Evolutionary conservation across 2,329 filamentous ascomycete species (phyloP), one percentile per base, ranked within the genome.

Genomic region (Endothia cerciana): DNA sequence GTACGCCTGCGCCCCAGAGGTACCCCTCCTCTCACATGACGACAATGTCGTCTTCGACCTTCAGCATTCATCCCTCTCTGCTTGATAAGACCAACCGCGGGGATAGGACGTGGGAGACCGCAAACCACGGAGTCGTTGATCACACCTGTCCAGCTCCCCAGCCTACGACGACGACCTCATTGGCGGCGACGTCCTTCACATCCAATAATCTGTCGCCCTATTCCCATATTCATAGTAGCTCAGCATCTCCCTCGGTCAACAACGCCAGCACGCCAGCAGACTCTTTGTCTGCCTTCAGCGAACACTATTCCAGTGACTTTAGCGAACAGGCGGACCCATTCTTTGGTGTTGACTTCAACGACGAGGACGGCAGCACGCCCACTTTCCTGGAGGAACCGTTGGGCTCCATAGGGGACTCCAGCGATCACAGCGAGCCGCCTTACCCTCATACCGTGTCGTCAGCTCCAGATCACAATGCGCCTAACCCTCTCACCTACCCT

Each of bases 301-400:
- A 77, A 60, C 76, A 82, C 69, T 85, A 83, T 69, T 73, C 81
- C 3, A 85, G 83, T 74, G 82, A 85, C 69, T 79, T 76, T 70
- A 76, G 78, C 68, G 79, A 81, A 53, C 71, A 76, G 59, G 78
- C 81, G 65, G 84, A 87, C 69, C 80, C 82, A 17, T 85, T 85
- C 75, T 83, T 83, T 64, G 81, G 81, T 63, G 76, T 80, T 66
- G 77, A 84, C 73, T 85, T 85, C 68, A 77, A 77, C 72, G 73
- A 77, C 72, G 73, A 77, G 45, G 78, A 81, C 22, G 77, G 73
- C 49, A 78, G 76, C 59, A 77, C 76, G 1, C 81, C 83, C 17
- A 67, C 57, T 69, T 63, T 69, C n/a, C 49, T 47, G 11, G 49
- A 58, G 13, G 28, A 33, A 1, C 28, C 51, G 5, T 10, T 19